Evolutionary conservation across 1,284 basidiomycete genomes (phyloP), one percentile per base, ranked within the genome.

Genomic region (Ceratobasidium sp.): DNA sequence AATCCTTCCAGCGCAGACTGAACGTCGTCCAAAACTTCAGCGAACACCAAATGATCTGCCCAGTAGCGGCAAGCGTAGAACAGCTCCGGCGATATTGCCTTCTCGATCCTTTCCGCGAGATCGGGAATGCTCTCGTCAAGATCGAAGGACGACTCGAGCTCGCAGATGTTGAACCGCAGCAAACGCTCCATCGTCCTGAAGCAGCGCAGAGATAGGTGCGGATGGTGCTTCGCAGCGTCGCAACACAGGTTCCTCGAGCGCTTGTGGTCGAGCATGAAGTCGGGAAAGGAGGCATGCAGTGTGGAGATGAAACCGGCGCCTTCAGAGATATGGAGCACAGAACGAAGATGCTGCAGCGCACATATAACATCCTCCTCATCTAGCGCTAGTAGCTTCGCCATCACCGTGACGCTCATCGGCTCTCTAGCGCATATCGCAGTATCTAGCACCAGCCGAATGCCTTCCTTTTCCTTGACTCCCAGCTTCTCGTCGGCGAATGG

Each of bases 121-220:
- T 43, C 47, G 1, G 21, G 3, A 3, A 61, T 47, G 7, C 49
- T 8, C 6, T 59, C 57, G 21, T 61, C 57, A 5, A 23, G n/a
- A 11, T 47, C 1, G 30, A 50, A 38, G 6, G 69, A 61, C 0
- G 69, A 71, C 30, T 49, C 44, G 5, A 71, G 46, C 0, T n/a
- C 21, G 26, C 69, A 71, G 11, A 71, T 52, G 46, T 61, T 71
- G 55, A 71, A 59, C 23, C 16, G 44, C 57, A 47, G 69, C 14
- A 50, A 18, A 1, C 9, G 46, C n/a, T 0, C 5, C 16, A 52
- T 26, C 9, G 52, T 71, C 5, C 52, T 6, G 8, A 71, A 59
- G 30, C 69, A 71, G 8, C 23, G 7, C 4, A 16, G 30, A 16
- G 57, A 18, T n/a, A 71, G n/a, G n/a, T 1, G 11, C 0, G 46